phyloP scores from a whole-genome alignment of 106 monocot species.

The Xerophyta viscosa region DNA sequence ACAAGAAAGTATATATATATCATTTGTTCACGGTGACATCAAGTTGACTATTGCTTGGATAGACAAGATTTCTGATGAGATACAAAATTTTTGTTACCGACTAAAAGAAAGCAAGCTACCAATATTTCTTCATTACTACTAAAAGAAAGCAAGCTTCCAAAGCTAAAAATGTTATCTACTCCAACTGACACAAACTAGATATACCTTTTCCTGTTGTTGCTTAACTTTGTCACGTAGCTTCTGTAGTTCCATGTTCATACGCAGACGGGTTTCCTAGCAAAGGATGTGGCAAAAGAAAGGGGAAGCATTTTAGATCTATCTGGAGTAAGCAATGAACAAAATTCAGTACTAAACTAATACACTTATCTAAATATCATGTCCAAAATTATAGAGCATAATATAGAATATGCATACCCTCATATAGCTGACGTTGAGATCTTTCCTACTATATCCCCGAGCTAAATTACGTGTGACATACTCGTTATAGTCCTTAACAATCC shows the following conservation, averaged over 20 bases:
- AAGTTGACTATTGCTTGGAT: no score
- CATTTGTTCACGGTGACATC: no score
- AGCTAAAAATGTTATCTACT: not conserved
- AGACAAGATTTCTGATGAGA: no score
- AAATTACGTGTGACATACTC: conserved; percentile 85
- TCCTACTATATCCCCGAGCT: conserved; percentile 77
- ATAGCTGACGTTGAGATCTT: conserved; percentile 89
- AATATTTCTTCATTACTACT: no score
- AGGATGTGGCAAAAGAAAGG: not conserved
- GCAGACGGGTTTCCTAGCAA: conserved; percentile 62
- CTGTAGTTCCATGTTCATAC: conserved; percentile 69
- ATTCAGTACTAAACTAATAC: not conserved
- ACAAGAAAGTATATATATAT: no score
- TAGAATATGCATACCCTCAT: conserved; percentile 39
- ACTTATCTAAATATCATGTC: not conserved
- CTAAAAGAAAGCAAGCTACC: no score
- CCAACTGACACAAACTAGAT: not conserved
- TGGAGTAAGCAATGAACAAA: no score
- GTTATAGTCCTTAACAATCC: conserved; percentile 85
- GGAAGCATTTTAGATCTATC: not conserved
- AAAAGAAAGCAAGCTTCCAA: no score
- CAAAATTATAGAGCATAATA: no score
- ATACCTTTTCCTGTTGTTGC: conserved; percentile 74
- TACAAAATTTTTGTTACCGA: no score
- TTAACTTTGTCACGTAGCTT: conserved; percentile 73